Percentiles rank a stretch among this genome's conserved stretches.
Conservation (phyloP, 768 basidiomycete species). For the Clathrus columnatus region DNA sequence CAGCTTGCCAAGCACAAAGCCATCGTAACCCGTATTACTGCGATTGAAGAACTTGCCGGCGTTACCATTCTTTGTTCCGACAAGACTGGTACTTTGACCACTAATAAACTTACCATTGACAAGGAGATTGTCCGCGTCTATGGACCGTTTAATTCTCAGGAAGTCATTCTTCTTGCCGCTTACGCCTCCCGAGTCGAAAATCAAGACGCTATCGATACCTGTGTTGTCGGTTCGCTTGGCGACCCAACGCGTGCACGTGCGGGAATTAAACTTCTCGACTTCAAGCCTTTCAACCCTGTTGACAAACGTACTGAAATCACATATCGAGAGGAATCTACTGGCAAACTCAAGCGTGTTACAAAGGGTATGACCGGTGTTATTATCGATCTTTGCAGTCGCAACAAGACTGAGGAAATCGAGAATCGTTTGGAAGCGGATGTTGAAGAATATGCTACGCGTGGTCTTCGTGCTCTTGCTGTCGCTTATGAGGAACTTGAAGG, state of each 20-base stretch:
- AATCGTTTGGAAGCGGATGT: conserved; percentile 89
- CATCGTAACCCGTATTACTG: conserved; percentile 98
- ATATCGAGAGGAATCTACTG: conserved; percentile 88
- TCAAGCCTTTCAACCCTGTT: conserved; percentile 99
- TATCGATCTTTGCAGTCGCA: conserved; percentile 93
- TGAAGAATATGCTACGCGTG: conserved; percentile 90
- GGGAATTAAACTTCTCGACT: conserved; percentile 94
- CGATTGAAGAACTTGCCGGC: conserved; percentile 96
- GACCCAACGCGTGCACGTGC: conserved; percentile 68
- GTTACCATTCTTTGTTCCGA: conserved; percentile 98
- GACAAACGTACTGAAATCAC: conserved; percentile 99
- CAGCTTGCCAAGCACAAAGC: conserved; percentile 99
- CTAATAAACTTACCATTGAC: conserved; percentile 99
- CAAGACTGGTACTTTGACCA: conserved; percentile 97
- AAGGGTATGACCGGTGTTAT: conserved; percentile 99
- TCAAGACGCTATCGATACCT: conserved; percentile 93
- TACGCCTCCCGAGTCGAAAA: conserved; percentile 98
- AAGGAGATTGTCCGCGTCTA: conserved; percentile 86
- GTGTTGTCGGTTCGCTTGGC: conserved; percentile 73
- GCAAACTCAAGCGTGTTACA: conserved; percentile 95
- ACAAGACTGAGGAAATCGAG: conserved; percentile 93
- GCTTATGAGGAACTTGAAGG: conserved; percentile 90
- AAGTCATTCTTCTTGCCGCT: conserved; percentile 87
- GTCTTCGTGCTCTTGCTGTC: conserved; percentile 95
- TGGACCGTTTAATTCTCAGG: conserved; percentile 78